Percentiles rank a stretch among this genome's conserved stretches.
Evolutionary conservation across 2,329 filamentous ascomycete species (phyloP).

Genomic region (Myriosclerotinia duriaeana): DNA sequence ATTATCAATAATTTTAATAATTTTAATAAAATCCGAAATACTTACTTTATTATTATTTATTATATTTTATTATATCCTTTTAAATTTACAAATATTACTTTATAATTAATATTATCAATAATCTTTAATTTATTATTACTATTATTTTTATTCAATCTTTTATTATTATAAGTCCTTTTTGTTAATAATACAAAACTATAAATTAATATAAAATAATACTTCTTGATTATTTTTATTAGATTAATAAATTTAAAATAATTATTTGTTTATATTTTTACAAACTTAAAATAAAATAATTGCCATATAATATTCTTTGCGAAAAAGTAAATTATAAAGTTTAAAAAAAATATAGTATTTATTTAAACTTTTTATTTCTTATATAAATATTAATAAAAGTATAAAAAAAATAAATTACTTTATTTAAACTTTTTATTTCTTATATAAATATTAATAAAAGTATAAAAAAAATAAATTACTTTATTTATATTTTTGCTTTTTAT

Average conservation of each 20-base stretch:
- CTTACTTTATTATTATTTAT: not conserved
- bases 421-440: not conserved
- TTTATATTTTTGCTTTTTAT: too few species aligned
- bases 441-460: not conserved
- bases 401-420: too few species aligned
- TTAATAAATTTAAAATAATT: not conserved
- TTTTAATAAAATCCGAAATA: not conserved
- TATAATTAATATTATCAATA: not conserved
- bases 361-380: not conserved
- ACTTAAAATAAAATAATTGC: not conserved
- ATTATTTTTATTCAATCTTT: not conserved
- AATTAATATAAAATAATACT: not conserved
- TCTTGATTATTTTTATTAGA: too few species aligned
- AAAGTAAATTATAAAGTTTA: not conserved
- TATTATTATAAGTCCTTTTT: not conserved
- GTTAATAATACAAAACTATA: not conserved
- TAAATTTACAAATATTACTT: not conserved
- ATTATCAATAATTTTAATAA: not conserved
- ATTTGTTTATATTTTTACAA: not conserved
- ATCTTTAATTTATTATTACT: not conserved
- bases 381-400: not conserved
- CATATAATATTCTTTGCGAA: not conserved
- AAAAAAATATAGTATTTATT: not conserved
- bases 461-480: too few species aligned
- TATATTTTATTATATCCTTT: not conserved